Conservation (phyloP, 257 asterid genomes). For the Forsythia viridissima region DNA sequence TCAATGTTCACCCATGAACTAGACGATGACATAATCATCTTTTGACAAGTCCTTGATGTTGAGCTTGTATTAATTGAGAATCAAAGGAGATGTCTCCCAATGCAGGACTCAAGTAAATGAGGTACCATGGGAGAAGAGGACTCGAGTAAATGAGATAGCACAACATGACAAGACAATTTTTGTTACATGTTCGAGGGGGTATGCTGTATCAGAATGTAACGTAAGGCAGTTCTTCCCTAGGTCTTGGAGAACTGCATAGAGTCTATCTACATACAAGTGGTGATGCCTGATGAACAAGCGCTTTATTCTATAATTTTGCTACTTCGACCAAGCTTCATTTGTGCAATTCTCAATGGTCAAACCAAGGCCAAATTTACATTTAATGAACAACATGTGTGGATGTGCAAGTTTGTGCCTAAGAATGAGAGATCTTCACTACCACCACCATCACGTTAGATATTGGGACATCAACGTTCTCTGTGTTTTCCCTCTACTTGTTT, state of each 20-base stretch:
- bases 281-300: constrained; percentile 40
- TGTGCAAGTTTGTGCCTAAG: constrained; percentile 26
- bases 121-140: constrained; percentile 1
- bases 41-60: constrained; percentile 9
- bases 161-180: constrained; percentile 52
- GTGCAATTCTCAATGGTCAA: constrained; percentile 42
- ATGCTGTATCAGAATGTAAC: constrained; percentile 51
- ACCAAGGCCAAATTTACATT: constrained; percentile 52
- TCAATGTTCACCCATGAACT: not conserved
- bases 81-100: not conserved
- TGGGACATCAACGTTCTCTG: no score
- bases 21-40: constrained; percentile 8
- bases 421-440: no score
- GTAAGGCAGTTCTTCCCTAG: constrained; percentile 41
- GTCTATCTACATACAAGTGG: not conserved
- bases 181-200: constrained; percentile 68
- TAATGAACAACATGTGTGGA: constrained; percentile 72
- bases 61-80: constrained; percentile 20
- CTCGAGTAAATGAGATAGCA: constrained; percentile 12
- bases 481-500: no score
- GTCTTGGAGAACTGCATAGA: constrained; percentile 54
- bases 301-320: constrained; percentile 58
- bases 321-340: constrained; percentile 17
- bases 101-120: no score
- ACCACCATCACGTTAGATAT: no score